Evolutionary conservation across 176 grass and related monocot genomes (phyloP), one percentile per base, ranked within the genome.

Genomic region (Hordeum vulgare): DNA sequence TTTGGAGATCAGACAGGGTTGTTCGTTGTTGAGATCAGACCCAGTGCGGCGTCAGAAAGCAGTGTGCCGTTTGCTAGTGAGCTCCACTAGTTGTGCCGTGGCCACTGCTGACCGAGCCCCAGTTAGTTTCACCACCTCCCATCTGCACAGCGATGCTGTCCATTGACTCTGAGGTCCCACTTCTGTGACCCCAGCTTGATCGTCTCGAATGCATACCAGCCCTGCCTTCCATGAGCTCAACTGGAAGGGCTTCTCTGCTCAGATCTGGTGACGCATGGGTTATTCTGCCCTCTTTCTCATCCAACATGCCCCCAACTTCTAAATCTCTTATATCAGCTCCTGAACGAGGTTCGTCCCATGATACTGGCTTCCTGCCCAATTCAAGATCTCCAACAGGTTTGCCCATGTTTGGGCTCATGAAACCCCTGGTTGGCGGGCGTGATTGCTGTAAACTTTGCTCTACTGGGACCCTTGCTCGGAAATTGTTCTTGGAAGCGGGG

Each of bases 391-490:
- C 95, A 44, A 88, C 74, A 20, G 90, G 87, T 81, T 88, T 97
- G 41, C 95, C 95, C 95, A 97, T 93, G 83, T 93, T 94, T 13
- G 95, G 95, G 82, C 95, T 98, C 86, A 98, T 94, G 84, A 97
- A 94, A 39, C 95, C 82, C 44, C 92, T 85, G 24, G 86, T 42
- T 33, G 84, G 81, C 37, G 86, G 80, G 7, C 79, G 75, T 34
- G 70, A 7, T 82, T 94, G 92, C 61, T 98, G 92, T 61, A 88
- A 61, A 61, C 88, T 80, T 76, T 83, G 81, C 24, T 94, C 90
- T 18, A 31, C 71, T 73, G 81, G 84, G 49, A 89, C 90, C 76
- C 92, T 87, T 66, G 86, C 92, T 74, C 92, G 88, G 79, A 97
- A 93, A 74, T 97, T 93, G 79, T 97, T 97, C 86, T 91, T 97